phyloP scores from a whole-genome alignment of 2,329 filamentous ascomycete genomes.

The Alternaria angustiovoidea region DNA sequence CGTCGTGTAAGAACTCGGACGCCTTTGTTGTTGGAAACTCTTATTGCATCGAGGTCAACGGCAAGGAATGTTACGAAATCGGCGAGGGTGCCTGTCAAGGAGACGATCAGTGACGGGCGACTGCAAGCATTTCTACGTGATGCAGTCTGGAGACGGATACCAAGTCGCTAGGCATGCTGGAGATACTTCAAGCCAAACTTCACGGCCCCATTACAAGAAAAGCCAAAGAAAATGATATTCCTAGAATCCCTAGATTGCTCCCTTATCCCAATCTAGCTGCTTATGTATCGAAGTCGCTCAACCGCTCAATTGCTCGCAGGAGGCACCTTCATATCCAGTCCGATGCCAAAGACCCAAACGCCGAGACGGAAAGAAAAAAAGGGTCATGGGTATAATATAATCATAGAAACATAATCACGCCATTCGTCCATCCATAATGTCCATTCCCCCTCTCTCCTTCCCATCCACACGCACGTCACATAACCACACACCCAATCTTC shows the following conservation, averaged over 20 bases:
- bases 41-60: not conserved
- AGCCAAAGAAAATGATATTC: not conserved
- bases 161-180: not conserved
- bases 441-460: not conserved
- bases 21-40: not conserved
- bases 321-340: not conserved
- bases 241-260: not conserved
- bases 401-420: conserved; percentile 1
- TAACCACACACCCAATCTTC: conserved; percentile 29
- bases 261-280: not conserved
- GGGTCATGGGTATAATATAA: conserved; percentile 2
- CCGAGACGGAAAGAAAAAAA: not conserved
- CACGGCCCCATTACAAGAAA: not conserved
- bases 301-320: not conserved
- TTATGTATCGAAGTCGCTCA: not conserved
- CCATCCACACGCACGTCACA: conserved; percentile 16
- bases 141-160: not conserved
- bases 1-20: not conserved
- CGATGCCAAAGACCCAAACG: not conserved
- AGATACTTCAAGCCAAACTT: not conserved
- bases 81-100: not conserved
- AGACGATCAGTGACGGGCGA: not conserved
- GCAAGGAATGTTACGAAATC: not conserved
- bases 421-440: not conserved
- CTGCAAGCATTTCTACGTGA: not conserved